phyloP scores from a whole-genome alignment of 2,329 filamentous ascomycete genomes.

The Colletotrichum incanum region DNA sequence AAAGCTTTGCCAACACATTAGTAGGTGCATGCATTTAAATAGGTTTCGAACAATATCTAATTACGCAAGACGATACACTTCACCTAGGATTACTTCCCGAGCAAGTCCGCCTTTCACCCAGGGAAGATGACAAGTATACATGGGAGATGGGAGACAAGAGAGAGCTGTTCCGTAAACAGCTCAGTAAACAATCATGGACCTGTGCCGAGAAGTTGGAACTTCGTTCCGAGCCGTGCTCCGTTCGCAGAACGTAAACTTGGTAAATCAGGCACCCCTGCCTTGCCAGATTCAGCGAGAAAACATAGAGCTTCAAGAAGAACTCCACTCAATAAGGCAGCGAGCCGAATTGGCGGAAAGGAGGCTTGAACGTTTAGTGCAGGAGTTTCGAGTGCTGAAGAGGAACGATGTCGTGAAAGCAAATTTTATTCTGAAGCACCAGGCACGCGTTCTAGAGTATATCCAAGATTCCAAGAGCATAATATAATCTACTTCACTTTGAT shows the following conservation, averaged over 20 bases:
- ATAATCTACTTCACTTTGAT: too few species aligned
- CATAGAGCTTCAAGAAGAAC: not conserved
- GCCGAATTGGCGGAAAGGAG: not conserved
- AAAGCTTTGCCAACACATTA: slow-evolving; percentile 2
- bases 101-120: not conserved
- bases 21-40: not conserved
- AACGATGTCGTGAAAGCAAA: not conserved
- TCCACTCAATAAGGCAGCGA: not conserved
- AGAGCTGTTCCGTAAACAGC: not conserved
- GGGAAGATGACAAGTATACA: not conserved
- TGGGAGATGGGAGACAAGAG: slow-evolving; percentile 1
- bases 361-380: slow-evolving; percentile 1
- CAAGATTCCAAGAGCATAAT: not conserved
- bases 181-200: slow-evolving; percentile 7
- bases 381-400: not conserved
- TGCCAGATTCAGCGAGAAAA: not conserved
- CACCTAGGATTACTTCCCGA: not conserved
- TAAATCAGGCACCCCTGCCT: not conserved
- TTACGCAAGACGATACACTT: not conserved
- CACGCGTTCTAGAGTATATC: not conserved
- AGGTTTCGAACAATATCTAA: not conserved
- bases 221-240: not conserved
- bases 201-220: not conserved
- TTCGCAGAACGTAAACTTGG: not conserved
- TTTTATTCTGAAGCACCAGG: not conserved